These are phyloP conservation scores for Rosa persica DNA, from an alignment of 306 rosid species.

Conservation along the genomic window DNA sequence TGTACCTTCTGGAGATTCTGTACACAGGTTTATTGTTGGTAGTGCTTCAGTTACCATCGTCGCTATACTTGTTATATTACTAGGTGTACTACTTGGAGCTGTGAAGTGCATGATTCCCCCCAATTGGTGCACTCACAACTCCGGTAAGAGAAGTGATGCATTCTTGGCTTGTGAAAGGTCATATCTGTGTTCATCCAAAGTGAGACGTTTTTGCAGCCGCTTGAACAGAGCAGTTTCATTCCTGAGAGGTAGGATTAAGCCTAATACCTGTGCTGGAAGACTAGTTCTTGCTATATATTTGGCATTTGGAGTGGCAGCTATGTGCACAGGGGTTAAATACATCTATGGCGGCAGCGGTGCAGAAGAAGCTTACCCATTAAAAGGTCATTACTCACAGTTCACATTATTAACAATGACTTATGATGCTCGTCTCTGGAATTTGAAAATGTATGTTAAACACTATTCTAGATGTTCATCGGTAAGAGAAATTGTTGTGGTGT, in stretches of 20 bases:
- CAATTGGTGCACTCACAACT: slow-evolving; percentile 60
- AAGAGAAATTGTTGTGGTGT: slow-evolving; percentile 88
- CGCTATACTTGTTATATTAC: slow-evolving; percentile 57
- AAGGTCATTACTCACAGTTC: slow-evolving; percentile 87
- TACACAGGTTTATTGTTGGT: slow-evolving; percentile 69
- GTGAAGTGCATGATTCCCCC: slow-evolving; percentile 86
- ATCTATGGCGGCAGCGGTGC: slow-evolving; percentile 93
- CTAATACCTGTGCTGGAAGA: slow-evolving; percentile 73
- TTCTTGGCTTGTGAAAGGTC: slow-evolving; percentile 70
- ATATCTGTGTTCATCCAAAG: slow-evolving; percentile 50
- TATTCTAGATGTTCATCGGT: slow-evolving; percentile 95
- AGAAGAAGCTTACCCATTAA: slow-evolving; percentile 71
- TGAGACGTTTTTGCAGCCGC: slow-evolving; percentile 80
- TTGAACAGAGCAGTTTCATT: slow-evolving; percentile 66
- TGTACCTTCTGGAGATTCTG: slow-evolving; percentile 87
- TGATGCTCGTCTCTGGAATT: slow-evolving; percentile 95
- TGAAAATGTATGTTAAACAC: slow-evolving; percentile 86
- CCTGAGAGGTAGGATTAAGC: slow-evolving; percentile 72
- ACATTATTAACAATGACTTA: slow-evolving; percentile 93
- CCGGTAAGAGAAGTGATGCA: slow-evolving; percentile 59
- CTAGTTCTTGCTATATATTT: slow-evolving; percentile 63
- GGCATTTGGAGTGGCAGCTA: slow-evolving; percentile 60
- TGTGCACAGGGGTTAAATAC: slow-evolving; percentile 72
- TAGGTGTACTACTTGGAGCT: slow-evolving; percentile 78
- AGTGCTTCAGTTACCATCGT: slow-evolving; percentile 64